Percentiles rank a stretch among this genome's conserved stretches.
These are phyloP conservation scores for Pyrenochaeta sp. DNA, from an alignment of 2,329 filamentous ascomycete species.

Conservation along the genomic window DNA sequence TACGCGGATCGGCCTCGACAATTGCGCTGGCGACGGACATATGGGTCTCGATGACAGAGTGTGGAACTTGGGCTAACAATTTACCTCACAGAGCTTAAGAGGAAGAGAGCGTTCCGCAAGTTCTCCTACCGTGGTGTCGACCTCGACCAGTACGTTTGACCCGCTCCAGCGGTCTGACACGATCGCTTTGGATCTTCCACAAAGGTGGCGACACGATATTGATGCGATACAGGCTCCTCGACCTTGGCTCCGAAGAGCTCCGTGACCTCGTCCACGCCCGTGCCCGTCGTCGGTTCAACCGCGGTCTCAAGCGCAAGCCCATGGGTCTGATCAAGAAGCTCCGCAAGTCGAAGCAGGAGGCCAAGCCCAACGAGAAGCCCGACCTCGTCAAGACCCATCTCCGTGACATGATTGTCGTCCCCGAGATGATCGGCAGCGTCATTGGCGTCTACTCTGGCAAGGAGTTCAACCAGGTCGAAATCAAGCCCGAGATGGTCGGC, in stretches of 20 bases:
- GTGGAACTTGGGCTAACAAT: constrained; percentile 37
- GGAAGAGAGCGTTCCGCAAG: constrained; percentile 99
- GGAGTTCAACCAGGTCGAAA: constrained; percentile 99
- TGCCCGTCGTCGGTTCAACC: constrained; percentile 98
- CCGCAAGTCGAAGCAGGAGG: constrained; percentile 75
- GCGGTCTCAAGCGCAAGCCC: constrained; percentile 98
- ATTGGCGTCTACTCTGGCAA: constrained; percentile 99
- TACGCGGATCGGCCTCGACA: no score
- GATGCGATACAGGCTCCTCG: constrained; percentile 77
- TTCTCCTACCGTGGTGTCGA: constrained; percentile 99
- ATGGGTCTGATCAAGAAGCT: constrained; percentile 99
- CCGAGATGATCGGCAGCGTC: constrained; percentile 99
- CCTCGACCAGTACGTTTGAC: constrained; percentile 88
- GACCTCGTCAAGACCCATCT: constrained; percentile 99
- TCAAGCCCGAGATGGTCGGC: constrained; percentile 99
- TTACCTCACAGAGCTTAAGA: constrained; percentile 82
- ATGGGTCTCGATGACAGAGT: no score
- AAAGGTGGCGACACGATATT: constrained; percentile 18
- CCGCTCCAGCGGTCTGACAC: constrained; percentile 2
- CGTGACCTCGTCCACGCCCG: constrained; percentile 99
- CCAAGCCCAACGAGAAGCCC: constrained; percentile 94
- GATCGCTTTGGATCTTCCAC: constrained; percentile 3
- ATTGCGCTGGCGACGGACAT: constrained; percentile 2
- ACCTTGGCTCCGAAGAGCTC: constrained; percentile 97
- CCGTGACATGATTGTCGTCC: constrained; percentile 99